phyloP scores from a whole-genome alignment of 2,329 filamentous ascomycete species.

The Byssoonygena ceratinophila region DNA sequence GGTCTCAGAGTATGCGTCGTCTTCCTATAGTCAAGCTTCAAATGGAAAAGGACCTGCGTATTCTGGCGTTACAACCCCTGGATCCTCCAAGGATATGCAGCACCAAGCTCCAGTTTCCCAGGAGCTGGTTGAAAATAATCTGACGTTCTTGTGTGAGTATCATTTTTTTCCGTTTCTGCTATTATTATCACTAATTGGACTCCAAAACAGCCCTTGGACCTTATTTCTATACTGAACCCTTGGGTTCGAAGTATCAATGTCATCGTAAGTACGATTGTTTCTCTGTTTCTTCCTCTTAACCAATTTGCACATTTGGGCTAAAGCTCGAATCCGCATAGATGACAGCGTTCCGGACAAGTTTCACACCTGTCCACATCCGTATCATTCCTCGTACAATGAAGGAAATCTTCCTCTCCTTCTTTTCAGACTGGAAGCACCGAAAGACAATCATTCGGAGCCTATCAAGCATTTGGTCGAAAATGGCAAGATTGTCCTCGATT shows the following conservation, averaged over 20 bases:
- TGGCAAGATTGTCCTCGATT: slow-evolving; percentile 12
- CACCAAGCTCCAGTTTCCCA: background rate
- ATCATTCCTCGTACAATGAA: slow-evolving; percentile 18
- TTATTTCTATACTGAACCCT: background rate
- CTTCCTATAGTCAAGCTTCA: background rate
- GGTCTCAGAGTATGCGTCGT: background rate
- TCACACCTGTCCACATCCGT: slow-evolving; percentile 22
- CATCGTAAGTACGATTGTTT: slow-evolving; percentile 2
- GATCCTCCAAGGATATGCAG: background rate
- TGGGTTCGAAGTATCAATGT: background rate
- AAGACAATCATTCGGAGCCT: background rate
- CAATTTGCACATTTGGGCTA: background rate
- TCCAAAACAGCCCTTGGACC: background rate
- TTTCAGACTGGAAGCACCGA: slow-evolving; percentile 20
- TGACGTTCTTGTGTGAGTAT: background rate
- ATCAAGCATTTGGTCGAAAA: slow-evolving; percentile 17
- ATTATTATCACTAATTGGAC: background rate
- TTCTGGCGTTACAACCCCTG: slow-evolving; percentile 2
- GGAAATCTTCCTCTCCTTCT: slow-evolving; percentile 20
- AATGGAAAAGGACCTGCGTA: background rate
- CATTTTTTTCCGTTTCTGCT: background rate
- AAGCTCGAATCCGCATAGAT: background rate
- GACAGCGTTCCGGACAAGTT: slow-evolving; percentile 3
- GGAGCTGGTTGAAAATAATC: background rate
- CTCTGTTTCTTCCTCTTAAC: background rate